Conservation (phyloP, 1,284 basidiomycete species). For the Lentinula novae-zelandiae region DNA sequence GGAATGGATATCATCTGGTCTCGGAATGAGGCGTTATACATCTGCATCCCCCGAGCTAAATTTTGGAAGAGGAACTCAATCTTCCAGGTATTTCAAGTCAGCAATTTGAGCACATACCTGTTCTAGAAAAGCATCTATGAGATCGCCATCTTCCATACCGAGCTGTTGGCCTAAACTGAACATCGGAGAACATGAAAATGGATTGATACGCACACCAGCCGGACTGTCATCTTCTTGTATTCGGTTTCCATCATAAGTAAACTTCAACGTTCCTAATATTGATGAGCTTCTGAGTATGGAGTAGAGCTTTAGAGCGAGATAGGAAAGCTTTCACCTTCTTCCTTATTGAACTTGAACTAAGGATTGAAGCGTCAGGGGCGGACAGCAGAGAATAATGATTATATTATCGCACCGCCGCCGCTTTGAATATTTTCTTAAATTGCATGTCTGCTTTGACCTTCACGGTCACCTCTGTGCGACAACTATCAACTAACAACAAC, state of each 20-base stretch:
- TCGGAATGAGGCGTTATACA: not conserved
- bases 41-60: not conserved
- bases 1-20: not conserved
- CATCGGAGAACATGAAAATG: not conserved
- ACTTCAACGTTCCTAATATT: conserved; percentile 50
- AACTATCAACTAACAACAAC: conserved; percentile 23
- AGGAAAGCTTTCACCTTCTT: conserved; percentile 38
- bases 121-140: conserved; percentile 50
- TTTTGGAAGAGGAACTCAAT: not conserved
- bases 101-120: conserved; percentile 34
- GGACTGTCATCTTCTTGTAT: conserved; percentile 49
- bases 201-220: conserved; percentile 35
- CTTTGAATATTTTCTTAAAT: conserved; percentile 65
- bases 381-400: not conserved
- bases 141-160: conserved; percentile 54
- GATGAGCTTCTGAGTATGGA: not conserved
- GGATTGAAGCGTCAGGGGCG: conserved; percentile 5
- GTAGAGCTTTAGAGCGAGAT: not conserved
- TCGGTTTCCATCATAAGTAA: conserved; percentile 49
- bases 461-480: conserved; percentile 33
- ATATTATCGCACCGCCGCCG: conserved; percentile 49
- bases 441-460: conserved; percentile 61
- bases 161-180: conserved; percentile 27
- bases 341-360: conserved; percentile 58
- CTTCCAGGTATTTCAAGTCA: not conserved